Evolutionary conservation across 1,139 yeast species (phyloP).

Genomic region (Ogataea hybrid): DNA sequence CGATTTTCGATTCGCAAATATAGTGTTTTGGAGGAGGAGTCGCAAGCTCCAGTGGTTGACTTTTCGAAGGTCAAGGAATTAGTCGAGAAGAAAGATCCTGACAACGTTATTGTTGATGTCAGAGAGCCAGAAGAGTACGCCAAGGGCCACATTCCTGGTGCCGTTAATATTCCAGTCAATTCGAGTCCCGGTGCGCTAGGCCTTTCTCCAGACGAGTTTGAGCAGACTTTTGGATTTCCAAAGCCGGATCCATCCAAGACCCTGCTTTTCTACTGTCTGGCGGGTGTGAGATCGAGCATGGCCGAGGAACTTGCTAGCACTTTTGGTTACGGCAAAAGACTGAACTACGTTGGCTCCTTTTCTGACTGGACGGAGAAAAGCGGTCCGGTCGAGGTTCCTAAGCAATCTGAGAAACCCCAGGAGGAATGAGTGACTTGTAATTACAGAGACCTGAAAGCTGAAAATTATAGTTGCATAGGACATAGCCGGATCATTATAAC

Average conservation of each 20-base stretch:
- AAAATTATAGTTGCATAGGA: neutral
- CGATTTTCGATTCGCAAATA: constrained; percentile 18
- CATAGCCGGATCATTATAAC: neutral
- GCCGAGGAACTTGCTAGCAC: constrained; percentile 91
- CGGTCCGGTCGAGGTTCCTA: constrained; percentile 24
- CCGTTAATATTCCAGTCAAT: constrained; percentile 86
- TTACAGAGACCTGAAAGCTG: neutral
- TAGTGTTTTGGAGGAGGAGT: constrained; percentile 27
- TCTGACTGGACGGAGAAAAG: constrained; percentile 66
- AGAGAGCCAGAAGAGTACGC: constrained; percentile 85
- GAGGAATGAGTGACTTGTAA: neutral
- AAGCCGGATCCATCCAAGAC: constrained; percentile 75
- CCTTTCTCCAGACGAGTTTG: constrained; percentile 73
- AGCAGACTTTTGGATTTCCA: constrained; percentile 75
- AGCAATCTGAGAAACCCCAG: constrained; percentile 7
- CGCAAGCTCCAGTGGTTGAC: constrained; percentile 28
- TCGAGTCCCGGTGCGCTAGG: constrained; percentile 94
- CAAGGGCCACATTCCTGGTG: constrained; percentile 73
- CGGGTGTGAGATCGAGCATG: constrained; percentile 87
- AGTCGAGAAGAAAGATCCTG: constrained; percentile 18
- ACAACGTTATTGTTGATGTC: constrained; percentile 70
- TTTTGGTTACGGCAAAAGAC: constrained; percentile 78
- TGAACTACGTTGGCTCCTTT: constrained; percentile 80
- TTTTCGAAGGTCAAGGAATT: constrained; percentile 27
- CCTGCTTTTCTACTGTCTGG: constrained; percentile 86